Evolutionary conservation across 495 filamentous ascomycete genomes (phyloP), one percentile per base, ranked within the genome.

Genomic region (Hypoxylon fragiforme): DNA sequence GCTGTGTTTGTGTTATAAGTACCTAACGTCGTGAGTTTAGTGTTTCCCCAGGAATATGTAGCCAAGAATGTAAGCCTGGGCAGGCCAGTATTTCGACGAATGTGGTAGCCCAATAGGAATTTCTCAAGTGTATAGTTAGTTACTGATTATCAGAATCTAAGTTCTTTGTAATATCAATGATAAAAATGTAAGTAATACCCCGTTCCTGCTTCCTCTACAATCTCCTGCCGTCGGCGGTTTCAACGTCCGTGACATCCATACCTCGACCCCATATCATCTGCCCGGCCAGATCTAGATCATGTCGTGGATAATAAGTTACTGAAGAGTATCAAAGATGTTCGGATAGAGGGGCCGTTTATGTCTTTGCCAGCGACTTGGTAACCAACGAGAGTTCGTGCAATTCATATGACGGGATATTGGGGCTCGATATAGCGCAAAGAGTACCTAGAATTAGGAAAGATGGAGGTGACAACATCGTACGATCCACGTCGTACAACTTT

Each of bases 311-410:
- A n/a, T n/a, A n/a, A n/a, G n/a, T n/a, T n/a, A n/a, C n/a, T n/a
- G n/a, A n/a, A n/a, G n/a, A n/a, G n/a, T n/a, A n/a, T n/a, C n/a
- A n/a, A n/a, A n/a, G n/a, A n/a, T n/a, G n/a, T n/a, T n/a, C n/a
- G n/a, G n/a, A n/a, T n/a, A n/a, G n/a, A n/a, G n/a, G n/a, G n/a
- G n/a, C n/a, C n/a, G n/a, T n/a, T n/a, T 31, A 44, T 44, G 1
- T 32, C 2, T 1, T 15, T 3, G 26, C 7, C 18, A 12, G 13
- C 9, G 1, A 3, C 3, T 38, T 22, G 37, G 51, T 53, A 57
- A 24, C 58, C 58, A 62, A 57, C 37, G 7, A 52, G 41, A 39
- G 7, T 12, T 20, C 32, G 1, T 13, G 20, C 9, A 62, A 62
- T 62, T 0, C 22, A 7, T 47, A 31, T 62, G 42, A 62, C 45